These are phyloP conservation scores for Cydonia oblonga DNA, from an alignment of 331 rosid genomes.

Conservation along the genomic window DNA sequence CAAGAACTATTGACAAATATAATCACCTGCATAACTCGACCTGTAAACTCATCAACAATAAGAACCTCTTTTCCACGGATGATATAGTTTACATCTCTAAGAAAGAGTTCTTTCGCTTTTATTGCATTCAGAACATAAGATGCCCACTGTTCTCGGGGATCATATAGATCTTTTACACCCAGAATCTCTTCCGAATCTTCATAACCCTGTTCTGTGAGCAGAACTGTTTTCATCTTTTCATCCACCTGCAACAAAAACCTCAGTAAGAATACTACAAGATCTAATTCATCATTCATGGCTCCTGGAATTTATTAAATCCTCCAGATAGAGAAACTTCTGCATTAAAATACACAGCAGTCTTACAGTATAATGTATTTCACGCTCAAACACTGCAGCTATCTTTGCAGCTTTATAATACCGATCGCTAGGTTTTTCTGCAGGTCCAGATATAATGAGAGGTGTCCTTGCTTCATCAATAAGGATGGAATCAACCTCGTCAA, in stretches of 20 bases:
- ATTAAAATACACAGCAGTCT: slow-evolving; percentile 12
- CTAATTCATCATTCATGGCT: background rate
- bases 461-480: slow-evolving; percentile 98
- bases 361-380: slow-evolving; percentile 90
- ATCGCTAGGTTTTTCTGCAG: slow-evolving; percentile 94
- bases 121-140: slow-evolving; percentile 83
- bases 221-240: slow-evolving; percentile 80
- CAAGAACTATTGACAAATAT: too few relatives aligned
- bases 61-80: slow-evolving; percentile 88
- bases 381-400: slow-evolving; percentile 81
- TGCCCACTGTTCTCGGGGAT: slow-evolving; percentile 99
- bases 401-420: slow-evolving; percentile 88
- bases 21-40: slow-evolving; percentile 96
- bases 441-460: slow-evolving; percentile 94
- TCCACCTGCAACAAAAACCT: slow-evolving; percentile 62
- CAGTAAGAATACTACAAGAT: background rate
- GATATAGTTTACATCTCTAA: slow-evolving; percentile 81
- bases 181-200: slow-evolving; percentile 96
- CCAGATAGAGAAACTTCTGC: background rate
- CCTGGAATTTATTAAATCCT: background rate
- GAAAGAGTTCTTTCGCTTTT: slow-evolving; percentile 92
- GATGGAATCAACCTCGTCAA: slow-evolving; percentile 98
- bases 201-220: slow-evolving; percentile 89
- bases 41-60: slow-evolving; percentile 95
- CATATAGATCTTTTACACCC: slow-evolving; percentile 80